phyloP scores from a whole-genome alignment of 192 early-diverging fungal genomes.

The Gryganskiella cystojenkinii region DNA sequence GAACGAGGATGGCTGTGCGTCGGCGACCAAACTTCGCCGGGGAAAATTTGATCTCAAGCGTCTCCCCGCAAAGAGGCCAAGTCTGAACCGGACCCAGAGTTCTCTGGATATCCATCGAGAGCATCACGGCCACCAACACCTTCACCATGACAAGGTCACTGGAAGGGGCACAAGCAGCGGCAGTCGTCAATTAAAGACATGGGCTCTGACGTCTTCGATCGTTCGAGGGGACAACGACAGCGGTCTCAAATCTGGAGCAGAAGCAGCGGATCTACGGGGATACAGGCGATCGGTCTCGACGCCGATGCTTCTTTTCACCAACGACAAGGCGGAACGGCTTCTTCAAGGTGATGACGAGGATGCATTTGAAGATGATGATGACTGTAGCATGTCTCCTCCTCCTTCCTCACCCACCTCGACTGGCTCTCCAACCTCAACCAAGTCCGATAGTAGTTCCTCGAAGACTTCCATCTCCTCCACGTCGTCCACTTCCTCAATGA shows the following conservation, averaged over 20 bases:
- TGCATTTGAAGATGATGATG: slow-evolving; percentile 4
- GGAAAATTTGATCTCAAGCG: not conserved
- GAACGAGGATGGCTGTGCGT: too few species aligned
- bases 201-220: slow-evolving; percentile 1
- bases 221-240: not conserved
- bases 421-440: slow-evolving; percentile 11
- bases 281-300: slow-evolving; percentile 38
- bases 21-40: not conserved
- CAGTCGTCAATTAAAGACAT: slow-evolving; percentile 18
- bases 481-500: slow-evolving; percentile 2
- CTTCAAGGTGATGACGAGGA: slow-evolving; percentile 1
- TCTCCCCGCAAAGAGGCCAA: not conserved
- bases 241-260: too few species aligned
- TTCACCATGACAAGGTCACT: not conserved
- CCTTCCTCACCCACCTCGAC: not conserved
- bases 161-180: not conserved
- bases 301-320: slow-evolving; percentile 4
- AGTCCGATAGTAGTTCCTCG: not conserved
- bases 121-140: not conserved
- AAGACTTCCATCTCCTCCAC: not conserved
- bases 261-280: not conserved
- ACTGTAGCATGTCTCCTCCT: slow-evolving; percentile 27
- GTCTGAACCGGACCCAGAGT: slow-evolving; percentile 28
- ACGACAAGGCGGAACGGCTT: not conserved
- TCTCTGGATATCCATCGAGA: slow-evolving; percentile 24